Conservation (phyloP, 1,284 basidiomycete species). For the Apiotrichum porosum region DNA sequence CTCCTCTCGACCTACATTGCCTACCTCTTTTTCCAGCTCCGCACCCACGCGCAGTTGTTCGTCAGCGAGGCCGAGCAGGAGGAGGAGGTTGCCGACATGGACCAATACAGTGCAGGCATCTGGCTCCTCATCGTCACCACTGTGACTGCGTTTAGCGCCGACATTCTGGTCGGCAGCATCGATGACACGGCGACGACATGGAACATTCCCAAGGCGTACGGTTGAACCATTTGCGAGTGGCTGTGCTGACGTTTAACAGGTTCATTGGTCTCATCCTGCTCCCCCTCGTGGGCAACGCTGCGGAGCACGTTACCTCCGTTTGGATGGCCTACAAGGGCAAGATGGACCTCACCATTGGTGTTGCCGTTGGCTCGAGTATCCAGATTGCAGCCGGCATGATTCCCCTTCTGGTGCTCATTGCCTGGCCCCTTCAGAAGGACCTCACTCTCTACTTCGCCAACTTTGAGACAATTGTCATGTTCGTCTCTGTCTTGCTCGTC, state of each 20-base stretch:
- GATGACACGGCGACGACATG: slow-evolving; percentile 79
- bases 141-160: slow-evolving; percentile 80
- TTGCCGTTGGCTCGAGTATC: slow-evolving; percentile 85
- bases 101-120: slow-evolving; percentile 58
- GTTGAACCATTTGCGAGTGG: neutral
- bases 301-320: slow-evolving; percentile 67
- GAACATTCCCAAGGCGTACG: slow-evolving; percentile 65
- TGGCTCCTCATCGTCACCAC: slow-evolving; percentile 62
- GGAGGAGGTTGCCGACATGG: slow-evolving; percentile 63
- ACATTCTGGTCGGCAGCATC: slow-evolving; percentile 67
- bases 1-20: slow-evolving; percentile 75
- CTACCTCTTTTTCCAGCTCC: slow-evolving; percentile 61
- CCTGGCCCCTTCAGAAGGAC: slow-evolving; percentile 71
- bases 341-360: slow-evolving; percentile 71
- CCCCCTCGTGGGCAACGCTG: slow-evolving; percentile 63
- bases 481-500: slow-evolving; percentile 76
- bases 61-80: slow-evolving; percentile 51
- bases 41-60: slow-evolving; percentile 55
- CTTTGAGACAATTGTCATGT: slow-evolving; percentile 69
- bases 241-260: slow-evolving; percentile 15
- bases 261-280: slow-evolving; percentile 53
- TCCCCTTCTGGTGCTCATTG: slow-evolving; percentile 74
- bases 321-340: slow-evolving; percentile 81
- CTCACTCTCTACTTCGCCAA: slow-evolving; percentile 72
- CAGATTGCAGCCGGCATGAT: slow-evolving; percentile 87